phyloP scores from a whole-genome alignment of 2,329 filamentous ascomycete genomes.

The Penicillium sp. region DNA sequence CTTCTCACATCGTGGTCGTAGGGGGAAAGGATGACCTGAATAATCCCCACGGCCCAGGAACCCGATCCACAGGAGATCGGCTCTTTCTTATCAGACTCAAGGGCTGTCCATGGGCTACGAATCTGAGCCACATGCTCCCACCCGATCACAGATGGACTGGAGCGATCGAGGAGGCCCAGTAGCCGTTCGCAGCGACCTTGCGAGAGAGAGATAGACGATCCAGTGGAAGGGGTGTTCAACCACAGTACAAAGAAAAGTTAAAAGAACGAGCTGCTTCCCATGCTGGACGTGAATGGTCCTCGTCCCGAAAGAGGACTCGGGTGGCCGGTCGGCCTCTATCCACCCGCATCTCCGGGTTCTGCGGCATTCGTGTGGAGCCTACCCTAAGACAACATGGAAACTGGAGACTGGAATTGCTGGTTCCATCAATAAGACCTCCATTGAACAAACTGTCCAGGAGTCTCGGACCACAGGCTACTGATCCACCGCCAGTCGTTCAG shows the following conservation, averaged over 20 bases:
- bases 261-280: neutral
- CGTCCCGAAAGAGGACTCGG: slow-evolving; percentile 3
- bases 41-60: neutral
- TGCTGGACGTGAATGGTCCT: neutral
- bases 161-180: neutral
- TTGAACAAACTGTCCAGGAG: neutral
- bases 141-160: no score
- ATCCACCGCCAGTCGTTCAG: slow-evolving; percentile 8
- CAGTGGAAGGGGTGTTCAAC: no score
- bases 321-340: slow-evolving; percentile 1
- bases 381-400: neutral
- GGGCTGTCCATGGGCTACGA: slow-evolving; percentile 5
- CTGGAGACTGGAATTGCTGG: slow-evolving; percentile 8
- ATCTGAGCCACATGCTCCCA: no score
- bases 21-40: no score
- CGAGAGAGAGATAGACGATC: neutral
- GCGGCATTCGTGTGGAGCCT: slow-evolving; percentile 9
- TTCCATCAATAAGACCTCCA: no score
- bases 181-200: neutral
- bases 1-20: no score
- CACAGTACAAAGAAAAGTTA: neutral
- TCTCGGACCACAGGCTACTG: slow-evolving; percentile 12
- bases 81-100: slow-evolving; percentile 3
- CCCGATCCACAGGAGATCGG: neutral
- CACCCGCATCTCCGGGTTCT: slow-evolving; percentile 12